Evolutionary conservation across 768 basidiomycete genomes (phyloP).

Genomic region (Calocybe gangraenosa): DNA sequence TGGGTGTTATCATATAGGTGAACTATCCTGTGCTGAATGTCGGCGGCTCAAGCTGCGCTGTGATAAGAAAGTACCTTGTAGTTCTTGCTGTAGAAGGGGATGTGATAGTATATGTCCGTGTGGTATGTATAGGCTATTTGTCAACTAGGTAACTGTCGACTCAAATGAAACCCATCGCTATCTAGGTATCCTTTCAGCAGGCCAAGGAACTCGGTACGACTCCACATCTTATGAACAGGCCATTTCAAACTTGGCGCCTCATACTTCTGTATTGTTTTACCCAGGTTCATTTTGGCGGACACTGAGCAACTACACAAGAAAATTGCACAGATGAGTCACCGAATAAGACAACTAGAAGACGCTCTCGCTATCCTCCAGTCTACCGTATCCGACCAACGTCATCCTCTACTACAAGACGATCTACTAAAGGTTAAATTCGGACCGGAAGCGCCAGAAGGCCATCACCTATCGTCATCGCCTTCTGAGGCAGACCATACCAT

Average conservation of each 20-base stretch:
- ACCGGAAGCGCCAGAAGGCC: slow-evolving; percentile 39
- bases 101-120: slow-evolving; percentile 65
- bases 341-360: slow-evolving; percentile 68
- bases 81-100: slow-evolving; percentile 50
- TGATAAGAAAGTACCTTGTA: slow-evolving; percentile 49
- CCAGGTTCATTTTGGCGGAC: slow-evolving; percentile 61
- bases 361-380: slow-evolving; percentile 60
- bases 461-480: slow-evolving; percentile 6
- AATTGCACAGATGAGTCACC: slow-evolving; percentile 62
- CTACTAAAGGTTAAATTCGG: slow-evolving; percentile 55
- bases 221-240: not conserved
- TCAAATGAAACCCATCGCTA: not conserved
- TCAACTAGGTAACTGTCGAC: not conserved
- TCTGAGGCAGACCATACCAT: slow-evolving; percentile 29
- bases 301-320: slow-evolving; percentile 63
- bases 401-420: slow-evolving; percentile 55
- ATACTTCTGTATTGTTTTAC: not conserved
- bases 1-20: slow-evolving; percentile 37
- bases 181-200: slow-evolving; percentile 45
- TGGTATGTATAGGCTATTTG: slow-evolving; percentile 27
- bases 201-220: slow-evolving; percentile 44
- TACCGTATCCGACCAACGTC: slow-evolving; percentile 50
- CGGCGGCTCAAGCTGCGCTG: slow-evolving; percentile 47
- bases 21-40: slow-evolving; percentile 53
- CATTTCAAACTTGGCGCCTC: not conserved